phyloP scores from a whole-genome alignment of 192 early-diverging fungal species.

The Dispira parvispora region DNA sequence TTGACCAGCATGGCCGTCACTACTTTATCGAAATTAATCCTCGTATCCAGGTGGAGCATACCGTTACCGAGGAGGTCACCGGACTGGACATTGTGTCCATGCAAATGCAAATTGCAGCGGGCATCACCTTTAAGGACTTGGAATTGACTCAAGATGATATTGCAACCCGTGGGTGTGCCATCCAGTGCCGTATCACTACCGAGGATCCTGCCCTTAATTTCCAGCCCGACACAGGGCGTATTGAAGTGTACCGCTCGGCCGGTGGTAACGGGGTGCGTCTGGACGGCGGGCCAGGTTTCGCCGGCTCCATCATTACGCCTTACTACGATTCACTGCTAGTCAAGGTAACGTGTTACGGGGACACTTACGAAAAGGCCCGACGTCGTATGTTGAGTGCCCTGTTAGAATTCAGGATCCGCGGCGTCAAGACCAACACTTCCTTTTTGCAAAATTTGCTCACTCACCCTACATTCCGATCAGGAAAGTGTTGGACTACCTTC shows the following conservation, averaged over 20 bases:
- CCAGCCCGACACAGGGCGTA: conserved; percentile 90
- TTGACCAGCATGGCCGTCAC: conserved; percentile 67
- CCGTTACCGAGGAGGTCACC: conserved; percentile 92
- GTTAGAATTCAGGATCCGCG: conserved; percentile 89
- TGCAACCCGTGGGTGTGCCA: conserved; percentile 65
- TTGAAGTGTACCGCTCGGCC: conserved; percentile 84
- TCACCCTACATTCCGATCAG: conserved; percentile 62
- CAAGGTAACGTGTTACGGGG: conserved; percentile 76
- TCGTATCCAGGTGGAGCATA: conserved; percentile 96
- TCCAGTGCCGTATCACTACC: conserved; percentile 94
- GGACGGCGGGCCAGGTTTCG: conserved; percentile 78
- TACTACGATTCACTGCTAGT: conserved; percentile 91
- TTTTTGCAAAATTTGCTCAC: conserved; percentile 80
- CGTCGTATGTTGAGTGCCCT: conserved; percentile 76
- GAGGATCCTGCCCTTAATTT: conserved; percentile 88
- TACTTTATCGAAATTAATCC: conserved; percentile 99
- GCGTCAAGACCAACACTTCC: conserved; percentile 91
- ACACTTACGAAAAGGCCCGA: conserved; percentile 77
- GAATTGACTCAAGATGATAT: conserved; percentile 70
- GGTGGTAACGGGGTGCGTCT: conserved; percentile 77
- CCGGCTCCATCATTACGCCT: conserved; percentile 83
- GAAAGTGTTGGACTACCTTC: conserved; percentile 91
- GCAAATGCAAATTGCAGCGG: conserved; percentile 91
- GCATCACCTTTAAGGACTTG: conserved; percentile 58
- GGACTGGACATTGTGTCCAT: conserved; percentile 86